Conservation (phyloP, 78 protist genomes). For the Capsaspora owczarzaki region DNA sequence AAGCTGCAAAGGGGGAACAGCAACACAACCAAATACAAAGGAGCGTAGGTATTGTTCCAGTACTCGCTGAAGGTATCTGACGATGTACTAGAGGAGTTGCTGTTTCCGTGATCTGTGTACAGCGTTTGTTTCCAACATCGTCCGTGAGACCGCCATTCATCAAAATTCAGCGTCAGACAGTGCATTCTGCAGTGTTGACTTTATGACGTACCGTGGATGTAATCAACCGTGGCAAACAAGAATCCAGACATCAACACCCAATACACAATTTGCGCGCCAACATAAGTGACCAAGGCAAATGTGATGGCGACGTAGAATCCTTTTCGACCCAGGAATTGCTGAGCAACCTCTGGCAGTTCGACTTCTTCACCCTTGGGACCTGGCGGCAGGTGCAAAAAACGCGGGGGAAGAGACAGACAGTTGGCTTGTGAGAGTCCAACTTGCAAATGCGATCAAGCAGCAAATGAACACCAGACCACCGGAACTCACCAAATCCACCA, state of each 20-base stretch:
- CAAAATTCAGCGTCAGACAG: too few species aligned
- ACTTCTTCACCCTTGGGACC: not conserved
- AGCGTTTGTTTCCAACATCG: too few species aligned
- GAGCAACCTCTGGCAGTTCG: slow-evolving; percentile 20
- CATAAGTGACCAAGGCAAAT: slow-evolving; percentile 9
- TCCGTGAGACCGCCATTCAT: too few species aligned
- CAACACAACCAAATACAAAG: slow-evolving; percentile 13
- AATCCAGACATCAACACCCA: slow-evolving; percentile 13
- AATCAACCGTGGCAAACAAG: not conserved
- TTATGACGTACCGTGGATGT: not conserved
- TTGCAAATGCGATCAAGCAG: too few species aligned
- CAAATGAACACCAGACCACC: too few species aligned
- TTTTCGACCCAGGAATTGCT: not conserved
- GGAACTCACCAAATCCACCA: too few species aligned
- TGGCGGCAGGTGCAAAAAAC: not conserved
- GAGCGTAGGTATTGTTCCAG: slow-evolving; percentile 1
- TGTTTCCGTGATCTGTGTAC: too few species aligned
- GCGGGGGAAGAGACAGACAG: too few species aligned
- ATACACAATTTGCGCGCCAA: slow-evolving; percentile 29
- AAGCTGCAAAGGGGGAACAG: slow-evolving; percentile 15
- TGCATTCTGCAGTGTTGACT: too few species aligned
- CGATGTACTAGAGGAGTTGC: too few species aligned
- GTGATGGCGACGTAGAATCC: not conserved
- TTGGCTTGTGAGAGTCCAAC: too few species aligned
- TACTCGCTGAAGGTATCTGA: not conserved